These are phyloP conservation scores for Cordyceps sp. DNA, from an alignment of 2,329 filamentous ascomycete genomes.

Conservation along the genomic window DNA sequence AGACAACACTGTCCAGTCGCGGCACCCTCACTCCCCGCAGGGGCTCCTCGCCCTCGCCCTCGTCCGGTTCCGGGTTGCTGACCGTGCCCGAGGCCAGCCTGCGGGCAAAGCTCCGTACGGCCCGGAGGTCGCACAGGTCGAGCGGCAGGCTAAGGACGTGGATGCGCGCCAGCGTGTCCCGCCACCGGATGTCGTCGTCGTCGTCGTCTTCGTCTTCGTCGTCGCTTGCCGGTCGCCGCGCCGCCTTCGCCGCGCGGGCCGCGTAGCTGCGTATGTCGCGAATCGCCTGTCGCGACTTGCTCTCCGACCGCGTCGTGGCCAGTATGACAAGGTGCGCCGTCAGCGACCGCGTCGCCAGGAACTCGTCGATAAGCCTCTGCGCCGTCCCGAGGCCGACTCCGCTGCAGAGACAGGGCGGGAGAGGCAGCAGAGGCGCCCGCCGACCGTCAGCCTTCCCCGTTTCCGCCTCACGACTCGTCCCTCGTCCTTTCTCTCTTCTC, in stretches of 20 bases:
- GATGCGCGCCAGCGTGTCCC: conserved; percentile 29
- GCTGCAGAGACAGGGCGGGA: conserved; percentile 27
- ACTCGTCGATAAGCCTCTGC: conserved; percentile 77
- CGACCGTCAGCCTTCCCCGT: no score
- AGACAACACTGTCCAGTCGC: conserved; percentile 61
- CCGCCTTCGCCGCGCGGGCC: conserved; percentile 22
- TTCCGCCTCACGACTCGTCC: no score
- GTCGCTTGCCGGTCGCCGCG: no score
- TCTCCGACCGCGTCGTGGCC: conserved; percentile 61
- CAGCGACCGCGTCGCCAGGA: conserved; percentile 51
- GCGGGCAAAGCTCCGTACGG: conserved; percentile 30
- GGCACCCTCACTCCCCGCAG: conserved; percentile 36
- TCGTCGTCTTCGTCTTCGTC: conserved; percentile 18
- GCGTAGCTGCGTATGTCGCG: conserved; percentile 44
- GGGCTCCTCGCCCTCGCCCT: conserved; percentile 12
- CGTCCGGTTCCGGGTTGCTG: conserved; percentile 23
- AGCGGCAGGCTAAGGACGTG: conserved; percentile 42
- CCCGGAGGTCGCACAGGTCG: conserved; percentile 41
- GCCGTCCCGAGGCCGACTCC: conserved; percentile 76
- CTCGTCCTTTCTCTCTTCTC: no score
- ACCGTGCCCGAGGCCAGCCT: conserved; percentile 26
- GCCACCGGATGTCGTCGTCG: conserved; percentile 12
- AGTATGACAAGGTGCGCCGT: conserved; percentile 61
- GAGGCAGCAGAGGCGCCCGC: no score
- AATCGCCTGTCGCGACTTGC: conserved; percentile 62